Base-by-base conservation (phyloP, 768 basidiomycete genomes). In the Rhodocollybia butyracea region DNA sequence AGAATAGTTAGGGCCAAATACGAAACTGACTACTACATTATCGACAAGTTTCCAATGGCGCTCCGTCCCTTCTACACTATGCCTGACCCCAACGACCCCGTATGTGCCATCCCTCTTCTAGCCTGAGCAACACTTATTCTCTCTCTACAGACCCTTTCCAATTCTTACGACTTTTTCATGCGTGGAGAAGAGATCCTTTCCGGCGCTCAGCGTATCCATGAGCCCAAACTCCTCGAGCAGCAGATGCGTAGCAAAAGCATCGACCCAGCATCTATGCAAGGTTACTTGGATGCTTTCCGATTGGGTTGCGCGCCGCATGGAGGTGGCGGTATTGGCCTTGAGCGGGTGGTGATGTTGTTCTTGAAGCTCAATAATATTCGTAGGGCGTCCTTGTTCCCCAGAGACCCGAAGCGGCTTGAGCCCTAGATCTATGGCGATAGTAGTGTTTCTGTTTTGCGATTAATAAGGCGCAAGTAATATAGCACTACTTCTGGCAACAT, bases 141-240 rank as follows among this genome's bases (percentile, higher is more conserved):
- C 31, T 32, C 17, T n/a, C 29, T 19, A 50, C 34, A 95, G 89
- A 85, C 84, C 7, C 77, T 97, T 38, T 98, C 97, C 48, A 98
- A 98, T 73, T 98, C 97, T 22, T 99, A 98, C 71, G 97, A 99
- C 74, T 98, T 99, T 76, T 98, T 99, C 82, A 98, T 99, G 96
- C 85, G 97, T 30, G 97, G 97, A 11, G 94, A 99, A 73, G 97
- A 99, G 71, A 98, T 99, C 65, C 80, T 98, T 38, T 98, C 96
- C 3, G 97, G 97, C 15, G 97, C 96, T 26, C 97, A 99, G 70
- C 94, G 97, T 72, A 87, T 98, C 54, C 97, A 99, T 73, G 94
- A 98, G 61, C 83, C 97, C 5, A 71, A 73, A 11, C 75, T 98
- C 51, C 84, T 98, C 58, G 77, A 76, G 51, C 82, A 91, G 73